Evolutionary conservation across 805 yeast species (phyloP).

Genomic region (Yarrowia hollandica): DNA sequence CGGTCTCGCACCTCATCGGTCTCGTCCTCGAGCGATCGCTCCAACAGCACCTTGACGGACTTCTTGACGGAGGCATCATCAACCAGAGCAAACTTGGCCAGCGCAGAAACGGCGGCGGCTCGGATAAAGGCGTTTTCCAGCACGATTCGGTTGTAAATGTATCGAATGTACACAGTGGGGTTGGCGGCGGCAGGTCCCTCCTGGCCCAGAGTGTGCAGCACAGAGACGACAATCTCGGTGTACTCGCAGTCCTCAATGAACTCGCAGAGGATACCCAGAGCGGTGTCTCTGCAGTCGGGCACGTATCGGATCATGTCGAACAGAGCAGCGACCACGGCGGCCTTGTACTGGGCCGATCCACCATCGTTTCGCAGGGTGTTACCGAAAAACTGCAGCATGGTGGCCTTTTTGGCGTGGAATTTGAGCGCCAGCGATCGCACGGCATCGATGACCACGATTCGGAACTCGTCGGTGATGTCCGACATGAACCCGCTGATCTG

Average conservation of each 20-base stretch:
- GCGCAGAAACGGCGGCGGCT: constrained; percentile 91
- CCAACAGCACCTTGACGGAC: constrained; percentile 72
- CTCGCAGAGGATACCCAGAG: constrained; percentile 88
- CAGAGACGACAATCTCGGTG: constrained; percentile 90
- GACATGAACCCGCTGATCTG: constrained; percentile 86
- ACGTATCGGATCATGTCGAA: constrained; percentile 87
- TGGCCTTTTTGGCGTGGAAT: constrained; percentile 86
- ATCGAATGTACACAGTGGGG: constrained; percentile 90
- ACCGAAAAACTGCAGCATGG: constrained; percentile 77
- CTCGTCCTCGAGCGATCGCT: constrained; percentile 79
- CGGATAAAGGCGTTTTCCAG: constrained; percentile 93
- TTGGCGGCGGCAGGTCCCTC: constrained; percentile 87
- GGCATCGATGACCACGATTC: constrained; percentile 92
- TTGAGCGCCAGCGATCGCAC: constrained; percentile 86
- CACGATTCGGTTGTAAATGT: constrained; percentile 94
- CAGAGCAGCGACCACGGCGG: constrained; percentile 85
- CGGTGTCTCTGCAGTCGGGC: constrained; percentile 78
- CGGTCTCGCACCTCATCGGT: constrained; percentile 99
- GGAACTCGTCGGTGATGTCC: constrained; percentile 94
- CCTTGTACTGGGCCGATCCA: constrained; percentile 71
- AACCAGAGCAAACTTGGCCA: constrained; percentile 83
- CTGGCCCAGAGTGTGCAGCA: constrained; percentile 85
- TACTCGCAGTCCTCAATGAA: constrained; percentile 98
- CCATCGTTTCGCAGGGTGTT: constrained; percentile 90
- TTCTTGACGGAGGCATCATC: constrained; percentile 63